phyloP scores from a whole-genome alignment of 148 eudicot species.

The Rhododendron henanense region DNA sequence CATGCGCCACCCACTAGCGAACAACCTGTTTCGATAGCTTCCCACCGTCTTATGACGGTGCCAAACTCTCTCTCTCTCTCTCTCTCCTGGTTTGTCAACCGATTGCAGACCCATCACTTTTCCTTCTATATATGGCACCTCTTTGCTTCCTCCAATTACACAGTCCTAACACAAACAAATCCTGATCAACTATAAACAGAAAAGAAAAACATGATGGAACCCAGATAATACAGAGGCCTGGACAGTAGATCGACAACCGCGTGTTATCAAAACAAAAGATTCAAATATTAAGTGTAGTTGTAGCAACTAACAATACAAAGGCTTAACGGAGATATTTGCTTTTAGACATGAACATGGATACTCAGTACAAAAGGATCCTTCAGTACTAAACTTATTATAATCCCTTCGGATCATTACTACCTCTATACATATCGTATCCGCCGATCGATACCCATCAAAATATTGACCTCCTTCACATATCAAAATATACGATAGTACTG shows the following conservation, averaged over 20 bases:
- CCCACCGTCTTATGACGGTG: not conserved
- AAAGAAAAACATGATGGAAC: not conserved
- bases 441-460: not conserved
- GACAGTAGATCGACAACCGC: no score
- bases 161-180: not conserved
- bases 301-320: not conserved
- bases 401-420: not conserved
- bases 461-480: not conserved
- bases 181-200: not conserved
- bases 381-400: not conserved
- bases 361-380: not conserved
- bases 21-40: not conserved
- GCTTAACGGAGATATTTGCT: not conserved
- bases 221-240: not conserved
- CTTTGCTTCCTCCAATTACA: not conserved
- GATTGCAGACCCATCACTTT: not conserved
- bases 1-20: not conserved
- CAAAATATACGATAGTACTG: no score
- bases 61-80: not conserved
- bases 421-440: not conserved
- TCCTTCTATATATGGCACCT: not conserved
- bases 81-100: not conserved
- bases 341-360: not conserved
- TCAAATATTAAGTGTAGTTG: not conserved
- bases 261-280: not conserved